Conservation (phyloP, 2,329 filamentous ascomycete species). For the Aquanectria penicillioides region DNA sequence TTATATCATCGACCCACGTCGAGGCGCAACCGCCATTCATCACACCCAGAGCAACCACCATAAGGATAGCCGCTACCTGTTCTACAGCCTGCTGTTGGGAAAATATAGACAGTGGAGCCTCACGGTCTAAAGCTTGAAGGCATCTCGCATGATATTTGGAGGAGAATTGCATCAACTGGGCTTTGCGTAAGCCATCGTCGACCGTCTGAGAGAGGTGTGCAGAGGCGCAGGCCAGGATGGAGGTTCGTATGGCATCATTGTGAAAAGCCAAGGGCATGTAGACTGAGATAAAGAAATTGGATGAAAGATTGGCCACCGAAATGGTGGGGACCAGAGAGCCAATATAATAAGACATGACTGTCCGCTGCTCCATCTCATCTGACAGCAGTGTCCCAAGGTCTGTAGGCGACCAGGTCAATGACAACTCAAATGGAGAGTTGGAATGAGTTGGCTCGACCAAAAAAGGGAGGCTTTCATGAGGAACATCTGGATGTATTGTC, state of each 20-base stretch:
- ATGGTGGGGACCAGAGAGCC: constrained; percentile 7
- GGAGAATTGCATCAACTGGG: not conserved
- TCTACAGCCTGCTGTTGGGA: not conserved
- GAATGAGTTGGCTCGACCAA: not conserved
- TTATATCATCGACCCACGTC: constrained; percentile 14
- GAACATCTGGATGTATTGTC: not conserved
- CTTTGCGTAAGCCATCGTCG: not conserved
- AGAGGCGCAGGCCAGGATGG: constrained; percentile 11
- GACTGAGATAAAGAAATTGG: constrained; percentile 7
- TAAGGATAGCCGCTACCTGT: constrained; percentile 5
- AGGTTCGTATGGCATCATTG: constrained; percentile 3
- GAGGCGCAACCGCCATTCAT: constrained; percentile 4
- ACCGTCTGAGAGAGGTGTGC: constrained; percentile 10
- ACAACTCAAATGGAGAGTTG: not conserved
- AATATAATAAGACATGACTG: constrained; percentile 20
- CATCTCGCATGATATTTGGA: not conserved
- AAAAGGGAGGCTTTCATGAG: not conserved
- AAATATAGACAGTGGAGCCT: not conserved
- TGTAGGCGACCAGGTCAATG: not conserved
- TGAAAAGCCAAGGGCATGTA: constrained; percentile 23
- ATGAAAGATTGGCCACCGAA: not conserved
- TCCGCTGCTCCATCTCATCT: not conserved
- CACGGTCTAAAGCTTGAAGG: not conserved
- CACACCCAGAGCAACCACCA: constrained; percentile 16
- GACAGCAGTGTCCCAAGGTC: not conserved